phyloP scores from a whole-genome alignment of 2,329 filamentous ascomycete genomes.

The Diaporthe ampelina region DNA sequence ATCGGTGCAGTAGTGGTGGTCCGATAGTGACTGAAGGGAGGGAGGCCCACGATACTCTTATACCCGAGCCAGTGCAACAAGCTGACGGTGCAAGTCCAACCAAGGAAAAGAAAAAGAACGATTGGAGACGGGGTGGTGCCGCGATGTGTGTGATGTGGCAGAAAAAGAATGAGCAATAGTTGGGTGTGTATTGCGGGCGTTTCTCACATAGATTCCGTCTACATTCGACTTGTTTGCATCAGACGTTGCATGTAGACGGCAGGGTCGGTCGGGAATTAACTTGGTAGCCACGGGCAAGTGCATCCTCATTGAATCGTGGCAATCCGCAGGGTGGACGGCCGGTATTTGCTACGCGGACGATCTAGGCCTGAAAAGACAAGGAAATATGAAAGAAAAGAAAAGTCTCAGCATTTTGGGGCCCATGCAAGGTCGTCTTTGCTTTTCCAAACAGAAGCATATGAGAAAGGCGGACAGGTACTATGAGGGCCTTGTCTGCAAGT shows the following conservation, averaged over 20 bases:
- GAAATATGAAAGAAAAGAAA: constrained; percentile 11
- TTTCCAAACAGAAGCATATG: constrained; percentile 31
- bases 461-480: constrained; percentile 12
- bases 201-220: constrained; percentile 34
- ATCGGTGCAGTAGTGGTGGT: constrained; percentile 15
- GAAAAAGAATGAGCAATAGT: constrained; percentile 29
- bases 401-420: not conserved
- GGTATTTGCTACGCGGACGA: constrained; percentile 40
- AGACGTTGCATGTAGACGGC: constrained; percentile 41
- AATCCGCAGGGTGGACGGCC: constrained; percentile 27
- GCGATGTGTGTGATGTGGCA: constrained; percentile 19
- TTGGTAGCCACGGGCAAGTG: constrained; percentile 40
- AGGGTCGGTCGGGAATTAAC: constrained; percentile 36
- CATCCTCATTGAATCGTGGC: constrained; percentile 32
- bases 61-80: constrained; percentile 36
- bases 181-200: constrained; percentile 34
- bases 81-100: constrained; percentile 16
- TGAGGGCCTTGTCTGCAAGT: constrained; percentile 6
- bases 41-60: constrained; percentile 40
- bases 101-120: not conserved
- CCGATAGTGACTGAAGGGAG: constrained; percentile 31
- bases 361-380: constrained; percentile 36
- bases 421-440: constrained; percentile 22
- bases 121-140: constrained; percentile 13
- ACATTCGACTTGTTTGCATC: constrained; percentile 33